Base-by-base conservation (phyloP, 1,284 basidiomycete genomes). In the Leccinum angustisporum region DNA sequence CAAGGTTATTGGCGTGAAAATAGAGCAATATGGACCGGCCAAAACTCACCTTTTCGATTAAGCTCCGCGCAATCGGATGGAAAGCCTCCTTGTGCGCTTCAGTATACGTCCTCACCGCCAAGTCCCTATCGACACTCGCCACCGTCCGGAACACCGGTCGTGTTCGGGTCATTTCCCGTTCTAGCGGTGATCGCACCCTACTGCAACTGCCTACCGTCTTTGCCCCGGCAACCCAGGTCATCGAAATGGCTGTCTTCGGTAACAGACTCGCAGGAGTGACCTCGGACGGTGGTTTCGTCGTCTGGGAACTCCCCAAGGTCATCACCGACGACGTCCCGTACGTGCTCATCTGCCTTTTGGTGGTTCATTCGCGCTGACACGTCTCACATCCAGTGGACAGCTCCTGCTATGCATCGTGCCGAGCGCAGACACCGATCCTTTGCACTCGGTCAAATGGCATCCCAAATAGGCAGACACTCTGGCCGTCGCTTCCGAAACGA, bases 241-340 rank as follows among this genome's bases (percentile, higher is more conserved):
- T 83, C 59, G 91, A 94, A 67, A 92, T 93, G 88, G 90, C 90
- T 7, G 89, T 92, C 7, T 86, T 83, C 66, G 86, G 86, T n/a
- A 91, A 92, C 70, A 80, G 89, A 56, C 82, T 94, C 34, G 91
- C 91, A 5, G 91, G 90, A 16, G 86, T 93, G 18, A 93, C 91
- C 0, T 90, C 88, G 2, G 91, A 94, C 68, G 91, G 91, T 62
- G 91, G 91, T 36, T 90, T 93, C 65, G 87, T 93, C 31, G 86
- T 93, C 10, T 94, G 91, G 91, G 88, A 92, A 70, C 72, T 94
- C 34, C 91, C 91, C 38, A 85, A 89, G 61, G 72, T 86, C 59
- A 91, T 93, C 71, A 89, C 85, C 13, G 90, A 93, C 69, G 91
- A 94, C 75, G 89, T 90, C 54, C 87, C 88, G 90, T 92, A 78